Evolutionary conservation across 2,329 filamentous ascomycete genomes (phyloP), one percentile per base, ranked within the genome.

Genomic region (Aspergillus novoparasiticus): DNA sequence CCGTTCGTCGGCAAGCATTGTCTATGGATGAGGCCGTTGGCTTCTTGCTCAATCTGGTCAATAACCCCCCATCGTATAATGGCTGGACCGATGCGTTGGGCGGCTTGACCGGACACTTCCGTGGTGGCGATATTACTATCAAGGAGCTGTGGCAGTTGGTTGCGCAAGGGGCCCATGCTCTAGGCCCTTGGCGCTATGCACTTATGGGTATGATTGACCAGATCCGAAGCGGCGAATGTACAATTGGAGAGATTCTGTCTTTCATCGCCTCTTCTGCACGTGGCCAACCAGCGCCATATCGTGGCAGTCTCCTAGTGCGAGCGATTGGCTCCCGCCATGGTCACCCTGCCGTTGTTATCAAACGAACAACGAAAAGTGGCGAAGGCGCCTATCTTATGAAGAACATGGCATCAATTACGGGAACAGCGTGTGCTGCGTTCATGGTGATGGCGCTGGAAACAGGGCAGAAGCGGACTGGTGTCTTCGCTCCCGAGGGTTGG

Each of bases 151-250:
- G 58, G 45, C 50, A 63, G 39, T 32, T 66, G 39, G 57, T 50
- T 34, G 57, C 39, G 14, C 50, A 59, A 39, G 23, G 36, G 30
- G 45, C 28, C 41, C 32, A 45, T 32, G 58, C 55, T 14, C 19
- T 66, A 28, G 59, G 62, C 21, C 65, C 65, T n/a, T 67, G 64
- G 64, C 59, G 59, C 19, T 51, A 54, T 41, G 62, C 62, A 39
- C 36, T 66, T 2, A 60, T 45, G 23, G 64, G 64, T n/a, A 62
- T 66, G 59, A 58, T 66, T 14, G 60, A 65, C 21, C 43, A 50
- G n/a, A 59, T 67, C 21, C 51, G 61, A 39, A 65, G 41, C 6
- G 65, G 65, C 4, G 59, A 64, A 48, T 64, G 63, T 39, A 63
- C 63, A 34, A 45, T 34, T n/a, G 59, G 50, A 28, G 63, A 67